Percentiles rank a stretch among this genome's conserved stretches.
Conservation (phyloP, 768 basidiomycete species). For the Kwoniella dejecticola region DNA sequence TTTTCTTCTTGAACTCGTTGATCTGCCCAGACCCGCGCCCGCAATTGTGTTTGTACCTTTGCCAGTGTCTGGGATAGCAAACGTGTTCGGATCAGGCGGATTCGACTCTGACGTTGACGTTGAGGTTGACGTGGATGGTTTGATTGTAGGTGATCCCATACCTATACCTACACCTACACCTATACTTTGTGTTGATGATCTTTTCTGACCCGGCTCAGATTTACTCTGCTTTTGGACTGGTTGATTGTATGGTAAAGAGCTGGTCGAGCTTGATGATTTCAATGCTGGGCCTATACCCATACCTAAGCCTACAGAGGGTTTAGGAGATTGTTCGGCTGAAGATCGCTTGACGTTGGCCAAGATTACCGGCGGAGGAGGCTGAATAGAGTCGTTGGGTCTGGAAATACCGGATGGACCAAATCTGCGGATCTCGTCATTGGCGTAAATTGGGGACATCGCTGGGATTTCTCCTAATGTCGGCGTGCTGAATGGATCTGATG, state of each 20-base stretch:
- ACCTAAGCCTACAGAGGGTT: slow-evolving; percentile 1
- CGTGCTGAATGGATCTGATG: slow-evolving; percentile 14
- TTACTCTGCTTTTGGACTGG: not conserved
- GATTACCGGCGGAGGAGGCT: not conserved
- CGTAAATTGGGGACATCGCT: slow-evolving; percentile 6
- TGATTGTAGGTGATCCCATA: slow-evolving; percentile 1
- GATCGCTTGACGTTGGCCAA: slow-evolving; percentile 4
- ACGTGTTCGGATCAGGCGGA: slow-evolving; percentile 7
- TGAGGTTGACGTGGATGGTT: too few species aligned
- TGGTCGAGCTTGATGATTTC: not conserved
- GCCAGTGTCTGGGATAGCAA: not conserved
- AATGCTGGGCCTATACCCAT: not conserved
- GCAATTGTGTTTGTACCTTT: not conserved
- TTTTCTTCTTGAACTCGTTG: slow-evolving; percentile 30
- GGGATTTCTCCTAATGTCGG: slow-evolving; percentile 15
- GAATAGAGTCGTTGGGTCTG: not conserved
- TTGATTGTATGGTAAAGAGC: not conserved
- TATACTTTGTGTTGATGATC: not conserved
- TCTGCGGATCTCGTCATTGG: slow-evolving; percentile 6
- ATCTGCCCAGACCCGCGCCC: slow-evolving; percentile 17
- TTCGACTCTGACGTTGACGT: too few species aligned
- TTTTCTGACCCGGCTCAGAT: slow-evolving; percentile 6
- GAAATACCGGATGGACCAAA: not conserved
- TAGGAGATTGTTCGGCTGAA: not conserved
- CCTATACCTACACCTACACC: not conserved